Conservation (phyloP, 208 protist genomes). For the Strigomonas galati region DNA sequence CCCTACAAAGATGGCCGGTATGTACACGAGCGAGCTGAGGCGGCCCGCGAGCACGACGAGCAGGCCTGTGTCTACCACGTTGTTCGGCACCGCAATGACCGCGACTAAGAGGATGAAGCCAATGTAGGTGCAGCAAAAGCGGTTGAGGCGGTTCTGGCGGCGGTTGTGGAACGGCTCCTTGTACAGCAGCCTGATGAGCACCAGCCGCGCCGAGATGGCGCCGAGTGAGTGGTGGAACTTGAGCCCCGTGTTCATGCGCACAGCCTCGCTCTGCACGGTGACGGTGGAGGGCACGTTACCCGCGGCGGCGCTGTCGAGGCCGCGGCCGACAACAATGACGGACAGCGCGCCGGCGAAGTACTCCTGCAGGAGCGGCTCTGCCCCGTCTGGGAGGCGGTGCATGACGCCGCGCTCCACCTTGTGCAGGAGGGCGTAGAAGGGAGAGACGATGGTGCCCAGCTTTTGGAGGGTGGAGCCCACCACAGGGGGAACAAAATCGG, state of each 20-base stretch:
- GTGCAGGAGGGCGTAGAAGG: background rate
- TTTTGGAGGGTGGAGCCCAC: too few relatives aligned
- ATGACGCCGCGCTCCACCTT: background rate
- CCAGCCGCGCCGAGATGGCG: constrained; percentile 35
- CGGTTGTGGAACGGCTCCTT: constrained; percentile 40
- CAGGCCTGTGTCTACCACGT: constrained; percentile 41
- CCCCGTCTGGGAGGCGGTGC: too few relatives aligned
- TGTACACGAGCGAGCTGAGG: constrained; percentile 45
- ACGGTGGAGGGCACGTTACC: constrained; percentile 4
- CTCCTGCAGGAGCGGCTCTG: too few relatives aligned
- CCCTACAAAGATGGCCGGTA: constrained; percentile 45
- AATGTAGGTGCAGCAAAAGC: constrained; percentile 25
- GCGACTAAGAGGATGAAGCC: constrained; percentile 44
- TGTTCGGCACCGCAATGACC: constrained; percentile 44
- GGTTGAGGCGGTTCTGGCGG: constrained; percentile 31
- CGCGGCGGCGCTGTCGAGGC: constrained; percentile 20
- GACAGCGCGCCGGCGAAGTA: constrained; percentile 28
- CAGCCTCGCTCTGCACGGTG: constrained; percentile 15
- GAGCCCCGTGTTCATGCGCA: constrained; percentile 30
- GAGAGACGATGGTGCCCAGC: background rate
- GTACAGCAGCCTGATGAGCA: constrained; percentile 52
- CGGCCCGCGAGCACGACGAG: constrained; percentile 37
- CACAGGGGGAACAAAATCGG: too few relatives aligned
- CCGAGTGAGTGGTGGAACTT: constrained; percentile 64
- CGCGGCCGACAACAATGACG: constrained; percentile 29